Evolutionary conservation across 1,284 basidiomycete genomes (phyloP).

Genomic region (Ganoderma multipileum): DNA sequence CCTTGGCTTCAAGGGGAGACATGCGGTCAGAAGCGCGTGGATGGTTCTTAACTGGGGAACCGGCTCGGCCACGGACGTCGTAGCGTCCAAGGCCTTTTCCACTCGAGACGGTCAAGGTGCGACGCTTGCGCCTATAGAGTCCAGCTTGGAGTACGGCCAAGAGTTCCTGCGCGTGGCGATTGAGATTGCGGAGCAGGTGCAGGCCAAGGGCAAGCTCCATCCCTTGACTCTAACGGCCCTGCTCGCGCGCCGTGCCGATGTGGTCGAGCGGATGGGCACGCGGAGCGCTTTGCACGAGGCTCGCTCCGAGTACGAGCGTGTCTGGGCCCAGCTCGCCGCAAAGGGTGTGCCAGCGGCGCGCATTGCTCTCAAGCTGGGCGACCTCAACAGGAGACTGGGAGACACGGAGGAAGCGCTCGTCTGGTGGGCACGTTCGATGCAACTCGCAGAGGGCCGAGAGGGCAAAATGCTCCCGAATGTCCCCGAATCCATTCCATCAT

Average conservation of each 20-base stretch:
- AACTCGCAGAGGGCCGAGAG: constrained; percentile 45
- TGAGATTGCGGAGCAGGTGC: constrained; percentile 50
- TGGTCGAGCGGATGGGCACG: constrained; percentile 75
- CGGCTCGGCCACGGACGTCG: constrained; percentile 50
- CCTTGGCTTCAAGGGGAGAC: constrained; percentile 70
- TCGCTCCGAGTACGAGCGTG: constrained; percentile 66
- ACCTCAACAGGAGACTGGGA: constrained; percentile 63
- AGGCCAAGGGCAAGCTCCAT: constrained; percentile 46
- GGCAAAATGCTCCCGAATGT: constrained; percentile 30
- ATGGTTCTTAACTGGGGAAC: constrained; percentile 78
- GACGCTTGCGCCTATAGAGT: constrained; percentile 55
- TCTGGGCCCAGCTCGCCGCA: constrained; percentile 56
- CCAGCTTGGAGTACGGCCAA: constrained; percentile 59
- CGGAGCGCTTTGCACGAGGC: constrained; percentile 62
- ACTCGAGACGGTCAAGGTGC: constrained; percentile 44
- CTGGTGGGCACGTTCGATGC: constrained; percentile 73
- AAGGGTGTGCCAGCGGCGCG: constrained; percentile 57
- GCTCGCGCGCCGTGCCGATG: constrained; percentile 63
- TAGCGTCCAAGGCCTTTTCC: constrained; percentile 47
- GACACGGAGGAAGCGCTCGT: constrained; percentile 58
- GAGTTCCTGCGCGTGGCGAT: constrained; percentile 62
- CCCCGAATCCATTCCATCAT: constrained; percentile 54
- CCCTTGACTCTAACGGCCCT: constrained; percentile 66
- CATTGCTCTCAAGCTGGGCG: constrained; percentile 69
- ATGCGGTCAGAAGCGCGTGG: constrained; percentile 79